Base-by-base conservation (phyloP, 2,329 filamentous ascomycete species). In the Fusarium gaditjirri region DNA sequence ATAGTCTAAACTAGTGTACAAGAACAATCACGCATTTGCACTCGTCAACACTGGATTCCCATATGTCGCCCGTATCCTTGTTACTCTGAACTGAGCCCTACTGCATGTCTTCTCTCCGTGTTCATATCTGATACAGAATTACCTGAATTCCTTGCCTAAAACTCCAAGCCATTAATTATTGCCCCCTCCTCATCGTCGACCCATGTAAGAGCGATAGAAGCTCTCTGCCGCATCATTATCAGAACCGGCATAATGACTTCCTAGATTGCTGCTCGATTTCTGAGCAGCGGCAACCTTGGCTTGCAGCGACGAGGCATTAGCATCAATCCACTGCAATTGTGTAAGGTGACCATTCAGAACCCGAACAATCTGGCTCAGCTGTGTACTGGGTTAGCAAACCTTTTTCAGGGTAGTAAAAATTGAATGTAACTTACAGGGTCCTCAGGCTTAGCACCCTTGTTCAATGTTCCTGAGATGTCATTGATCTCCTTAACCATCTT, bases 401-500 rank as follows among this genome's bases (percentile, higher is more conserved):
- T 78, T 74, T 39, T 52, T 39, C 31, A 47, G 27, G 29, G 12
- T 21, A 31, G 19, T 29, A 13, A 42, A 38, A 35, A 36, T n/a
- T 42, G 23, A 16, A 31, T 39, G 46, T 38, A 77, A 88, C 91
- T 83, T 88, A 96, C 94, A 74, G 93, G 93, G 83, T 96, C 94
- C 80, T 96, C 93, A 33, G 93, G 89, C 83, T 97, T 97, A 82
- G 89, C 92, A 65, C 93, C 94, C 87, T 97, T 97, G 87, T 91
- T 95, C 73, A 99, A 85, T 29, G 91, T 94, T 60, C 93, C 89
- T n/a, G 94, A 96, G 70, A 97, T 95, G 75, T 92, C 90, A 80
- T 99, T 99, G 80, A 99, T 97, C 83, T 98, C 96, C 80, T 97
- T 95, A 76, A 99, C 97, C 94, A 99, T 98, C 83, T 94, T 95